Evolutionary conservation across 371 early-diverging fungal genomes (phyloP), one percentile per base, ranked within the genome.

Genomic region (Mortierella polycephala): DNA sequence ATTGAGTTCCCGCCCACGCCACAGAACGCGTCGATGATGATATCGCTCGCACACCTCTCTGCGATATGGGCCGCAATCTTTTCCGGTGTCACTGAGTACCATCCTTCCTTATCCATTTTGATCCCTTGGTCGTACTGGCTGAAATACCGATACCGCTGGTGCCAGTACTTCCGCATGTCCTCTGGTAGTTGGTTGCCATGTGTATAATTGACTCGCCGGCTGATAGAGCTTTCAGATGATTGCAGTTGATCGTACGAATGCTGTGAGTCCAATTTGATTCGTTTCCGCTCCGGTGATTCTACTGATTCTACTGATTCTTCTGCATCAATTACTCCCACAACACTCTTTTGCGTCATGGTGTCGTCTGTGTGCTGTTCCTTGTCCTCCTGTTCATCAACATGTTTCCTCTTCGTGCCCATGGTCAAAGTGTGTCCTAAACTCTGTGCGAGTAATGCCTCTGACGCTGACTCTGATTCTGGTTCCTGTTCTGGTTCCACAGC

Each of bases 51-150:
- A 62, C 90, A 93, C 49, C 96, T 88, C 53, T 85, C 65, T 0
- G 98, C 97, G 20, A 95, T 92, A 74, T 97, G 93, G 13, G 75
- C 62, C 4, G 98, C 97, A 53, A 99, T 92, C 51, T 83, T 80
- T 67, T 99, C 99, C 0, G 98, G 98, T 0, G 98, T 99, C 0
- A 98, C 97, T 0, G 97, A 97, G 83, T 91, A 99, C 99, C 98
- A 97, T 9, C 96, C 93, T 77, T 95, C 96, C 90, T 67, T 51
- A 75, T 97, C 98, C 84, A 97, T 88, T 57, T 86, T 76, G 64
- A 95, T 90, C 13, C 96, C 96, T 40, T 94, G 85, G 75, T 98
- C 96, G 72, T 90, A 98, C 30, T 81, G 83, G 39, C 91, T 88
- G 67, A 98, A 98, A 21, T 96, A 89, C 30, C 83, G 76, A 72